phyloP scores from a whole-genome alignment of 305 asterid genomes.

The Ruellia speciosa region DNA sequence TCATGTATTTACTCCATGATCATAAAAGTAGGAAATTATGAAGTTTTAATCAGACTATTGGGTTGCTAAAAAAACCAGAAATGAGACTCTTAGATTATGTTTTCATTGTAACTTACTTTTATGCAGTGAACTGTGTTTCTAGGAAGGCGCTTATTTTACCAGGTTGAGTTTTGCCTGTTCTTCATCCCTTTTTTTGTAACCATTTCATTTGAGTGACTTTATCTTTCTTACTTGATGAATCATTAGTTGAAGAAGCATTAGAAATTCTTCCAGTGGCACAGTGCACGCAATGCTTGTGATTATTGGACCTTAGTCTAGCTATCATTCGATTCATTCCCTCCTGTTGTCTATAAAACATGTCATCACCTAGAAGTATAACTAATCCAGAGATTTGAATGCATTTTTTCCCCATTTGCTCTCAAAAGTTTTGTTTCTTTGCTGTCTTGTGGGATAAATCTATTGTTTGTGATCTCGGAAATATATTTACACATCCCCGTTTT shows the following conservation, averaged over 20 bases:
- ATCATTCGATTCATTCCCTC: conserved; percentile 6
- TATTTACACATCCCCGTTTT: too few species aligned
- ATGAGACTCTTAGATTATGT: not conserved
- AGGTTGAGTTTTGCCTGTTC: not conserved
- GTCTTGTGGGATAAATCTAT: not conserved
- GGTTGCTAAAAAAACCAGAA: too few species aligned
- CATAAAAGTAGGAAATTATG: not conserved
- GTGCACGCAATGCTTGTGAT: not conserved
- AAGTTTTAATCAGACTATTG: not conserved
- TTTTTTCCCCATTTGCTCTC: not conserved
- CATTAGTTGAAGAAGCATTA: conserved; percentile 6
- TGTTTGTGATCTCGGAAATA: not conserved
- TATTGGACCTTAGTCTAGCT: not conserved
- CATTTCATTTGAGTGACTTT: conserved; percentile 1
- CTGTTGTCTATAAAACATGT: not conserved
- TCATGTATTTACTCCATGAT: conserved; percentile 5
- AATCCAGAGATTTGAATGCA: not conserved
- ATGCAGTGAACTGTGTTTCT: conserved; percentile 8
- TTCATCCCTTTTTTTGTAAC: not conserved
- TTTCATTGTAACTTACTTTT: not conserved
- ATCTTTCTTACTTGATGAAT: conserved; percentile 5
- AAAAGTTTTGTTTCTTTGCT: not conserved
- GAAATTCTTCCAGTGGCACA: not conserved
- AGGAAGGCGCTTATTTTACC: conserved; percentile 9
- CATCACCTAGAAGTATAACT: conserved; percentile 3